These are phyloP conservation scores for Antarctomyces pellizariae DNA, from an alignment of 495 filamentous ascomycete genomes.

Conservation along the genomic window DNA sequence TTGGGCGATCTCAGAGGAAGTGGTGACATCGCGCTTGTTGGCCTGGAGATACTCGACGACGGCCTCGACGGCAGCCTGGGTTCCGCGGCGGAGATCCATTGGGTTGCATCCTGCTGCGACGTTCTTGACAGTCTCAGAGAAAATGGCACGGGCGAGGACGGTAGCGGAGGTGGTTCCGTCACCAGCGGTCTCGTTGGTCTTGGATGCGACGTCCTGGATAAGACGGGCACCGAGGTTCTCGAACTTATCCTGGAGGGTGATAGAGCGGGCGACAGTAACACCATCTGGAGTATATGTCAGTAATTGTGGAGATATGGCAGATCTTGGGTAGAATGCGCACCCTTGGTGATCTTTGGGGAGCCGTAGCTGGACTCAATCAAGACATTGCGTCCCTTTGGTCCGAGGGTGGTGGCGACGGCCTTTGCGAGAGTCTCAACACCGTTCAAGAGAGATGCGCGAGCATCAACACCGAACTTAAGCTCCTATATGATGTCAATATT, in stretches of 20 bases:
- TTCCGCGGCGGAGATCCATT: conserved; percentile 93
- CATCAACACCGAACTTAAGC: conserved; percentile 95
- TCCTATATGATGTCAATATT: conserved; percentile 41
- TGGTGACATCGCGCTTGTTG: conserved; percentile 94
- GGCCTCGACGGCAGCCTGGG: conserved; percentile 84
- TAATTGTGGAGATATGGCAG: neutral
- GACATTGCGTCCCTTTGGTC: conserved; percentile 95
- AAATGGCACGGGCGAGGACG: conserved; percentile 91
- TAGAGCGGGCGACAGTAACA: conserved; percentile 83
- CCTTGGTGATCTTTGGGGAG: conserved; percentile 98
- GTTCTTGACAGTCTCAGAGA: conserved; percentile 99
- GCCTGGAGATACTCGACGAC: conserved; percentile 81
- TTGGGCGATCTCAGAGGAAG: conserved; percentile 89
- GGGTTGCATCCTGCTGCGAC: conserved; percentile 98
- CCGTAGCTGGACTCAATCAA: conserved; percentile 94
- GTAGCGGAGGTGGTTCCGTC: conserved; percentile 97
- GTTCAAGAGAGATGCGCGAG: conserved; percentile 62
- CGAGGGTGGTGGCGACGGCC: conserved; percentile 88
- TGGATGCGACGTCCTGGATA: conserved; percentile 92
- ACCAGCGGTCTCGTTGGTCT: conserved; percentile 97
- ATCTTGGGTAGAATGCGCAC: conserved; percentile 23
- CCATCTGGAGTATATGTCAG: conserved; percentile 33
- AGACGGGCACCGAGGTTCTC: conserved; percentile 96
- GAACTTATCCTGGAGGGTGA: conserved; percentile 93
- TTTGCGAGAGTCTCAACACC: conserved; percentile 94